Percentiles rank a stretch among this genome's conserved stretches.
These are phyloP conservation scores for Fonsecaea nubica DNA, from an alignment of 2,329 filamentous ascomycete species.

Conservation along the genomic window DNA sequence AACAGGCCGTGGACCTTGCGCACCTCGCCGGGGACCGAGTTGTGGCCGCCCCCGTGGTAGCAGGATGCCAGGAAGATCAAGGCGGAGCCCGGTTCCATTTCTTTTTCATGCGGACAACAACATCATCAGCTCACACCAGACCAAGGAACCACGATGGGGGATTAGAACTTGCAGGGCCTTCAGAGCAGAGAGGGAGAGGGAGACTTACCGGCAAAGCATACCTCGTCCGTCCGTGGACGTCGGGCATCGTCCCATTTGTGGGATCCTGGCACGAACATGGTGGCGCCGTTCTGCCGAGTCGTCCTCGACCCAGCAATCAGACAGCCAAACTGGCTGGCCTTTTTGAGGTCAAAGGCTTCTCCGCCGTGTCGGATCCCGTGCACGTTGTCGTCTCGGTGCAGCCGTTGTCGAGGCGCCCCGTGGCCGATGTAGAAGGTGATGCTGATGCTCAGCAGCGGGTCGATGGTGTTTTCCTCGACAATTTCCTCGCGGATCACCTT, in stretches of 20 bases:
- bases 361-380: constrained; percentile 42
- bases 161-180: not conserved
- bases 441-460: constrained; percentile 43
- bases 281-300: constrained; percentile 55
- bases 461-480: constrained; percentile 37
- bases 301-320: constrained; percentile 43
- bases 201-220: constrained; percentile 45
- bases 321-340: constrained; percentile 36
- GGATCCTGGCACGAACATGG: constrained; percentile 59
- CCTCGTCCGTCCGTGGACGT: constrained; percentile 41
- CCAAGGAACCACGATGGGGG: not conserved
- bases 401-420: constrained; percentile 44
- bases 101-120: constrained; percentile 30
- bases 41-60: constrained; percentile 45
- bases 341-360: constrained; percentile 39
- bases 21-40: constrained; percentile 38
- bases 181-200: not conserved
- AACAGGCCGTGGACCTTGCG: constrained; percentile 40
- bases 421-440: constrained; percentile 43
- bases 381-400: constrained; percentile 48
- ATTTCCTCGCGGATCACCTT: constrained; percentile 38
- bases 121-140: constrained; percentile 1
- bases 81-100: constrained; percentile 48
- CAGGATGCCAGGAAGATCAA: constrained; percentile 47
- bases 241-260: constrained; percentile 47